phyloP scores from a whole-genome alignment of 257 asterid species.

The Nyctanthes arbortristis region DNA sequence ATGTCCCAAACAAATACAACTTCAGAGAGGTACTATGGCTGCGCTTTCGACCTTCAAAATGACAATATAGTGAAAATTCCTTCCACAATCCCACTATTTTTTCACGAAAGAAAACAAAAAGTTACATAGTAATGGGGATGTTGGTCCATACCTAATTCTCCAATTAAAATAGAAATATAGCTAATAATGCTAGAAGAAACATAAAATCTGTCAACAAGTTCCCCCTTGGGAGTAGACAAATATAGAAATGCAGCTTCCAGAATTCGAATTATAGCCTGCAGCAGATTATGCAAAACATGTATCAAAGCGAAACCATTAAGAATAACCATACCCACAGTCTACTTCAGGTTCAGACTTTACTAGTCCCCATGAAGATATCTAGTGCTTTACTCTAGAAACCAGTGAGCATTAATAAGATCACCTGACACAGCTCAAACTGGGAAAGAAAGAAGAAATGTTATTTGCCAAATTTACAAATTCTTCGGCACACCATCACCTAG shows the following conservation, averaged over 20 bases:
- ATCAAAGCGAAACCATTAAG: background rate
- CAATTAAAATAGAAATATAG: constrained; percentile 59
- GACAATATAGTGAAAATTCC: constrained; percentile 10
- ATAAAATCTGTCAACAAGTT: constrained; percentile 40
- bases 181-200: constrained; percentile 40
- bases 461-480: background rate
- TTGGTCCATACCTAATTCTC: constrained; percentile 62
- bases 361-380: background rate
- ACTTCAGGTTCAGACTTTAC: background rate
- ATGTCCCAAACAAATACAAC: constrained; percentile 65
- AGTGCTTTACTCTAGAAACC: background rate
- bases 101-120: no score
- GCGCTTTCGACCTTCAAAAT: constrained; percentile 67
- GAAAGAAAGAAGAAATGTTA: background rate
- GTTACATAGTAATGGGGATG: constrained; percentile 7
- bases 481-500: background rate
- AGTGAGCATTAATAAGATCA: background rate
- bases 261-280: constrained; percentile 67
- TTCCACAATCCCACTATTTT: background rate
- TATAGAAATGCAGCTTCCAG: constrained; percentile 34
- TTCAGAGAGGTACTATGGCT: constrained; percentile 59
- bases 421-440: background rate
- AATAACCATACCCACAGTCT: background rate
- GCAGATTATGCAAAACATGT: background rate
- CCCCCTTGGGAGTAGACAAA: constrained; percentile 42